These are phyloP conservation scores for Tricladium varicosporioides DNA, from an alignment of 2,329 filamentous ascomycete species.

Conservation along the genomic window DNA sequence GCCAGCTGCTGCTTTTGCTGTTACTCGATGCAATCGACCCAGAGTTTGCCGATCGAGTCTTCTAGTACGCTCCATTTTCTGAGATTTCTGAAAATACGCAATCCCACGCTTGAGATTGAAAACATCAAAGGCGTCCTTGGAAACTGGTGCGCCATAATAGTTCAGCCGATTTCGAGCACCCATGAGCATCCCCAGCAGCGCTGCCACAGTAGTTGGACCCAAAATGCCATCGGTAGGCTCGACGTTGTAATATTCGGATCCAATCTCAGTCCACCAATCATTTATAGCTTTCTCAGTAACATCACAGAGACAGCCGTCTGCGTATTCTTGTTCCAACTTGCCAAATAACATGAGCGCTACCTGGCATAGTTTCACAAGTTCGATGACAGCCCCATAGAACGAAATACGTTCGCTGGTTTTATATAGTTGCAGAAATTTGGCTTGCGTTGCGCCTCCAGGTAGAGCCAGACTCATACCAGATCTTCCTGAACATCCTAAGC, in stretches of 20 bases:
- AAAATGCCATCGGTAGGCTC: constrained; percentile 92
- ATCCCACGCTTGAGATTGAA: constrained; percentile 80
- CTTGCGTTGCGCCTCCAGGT: constrained; percentile 77
- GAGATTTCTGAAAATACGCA: constrained; percentile 82
- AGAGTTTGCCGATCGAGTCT: constrained; percentile 82
- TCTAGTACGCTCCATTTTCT: constrained; percentile 75
- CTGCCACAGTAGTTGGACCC: constrained; percentile 87
- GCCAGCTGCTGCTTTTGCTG: constrained; percentile 83
- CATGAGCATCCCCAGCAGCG: constrained; percentile 81
- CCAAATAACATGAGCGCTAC: constrained; percentile 84
- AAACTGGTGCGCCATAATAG: constrained; percentile 77
- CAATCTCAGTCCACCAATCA: constrained; percentile 96
- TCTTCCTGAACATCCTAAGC: constrained; percentile 86
- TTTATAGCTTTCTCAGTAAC: constrained; percentile 85
- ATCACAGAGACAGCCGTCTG: constrained; percentile 90
- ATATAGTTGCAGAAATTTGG: constrained; percentile 91
- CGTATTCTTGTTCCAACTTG: constrained; percentile 82
- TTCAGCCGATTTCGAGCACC: constrained; percentile 87
- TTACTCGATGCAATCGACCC: constrained; percentile 75
- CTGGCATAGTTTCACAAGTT: constrained; percentile 89
- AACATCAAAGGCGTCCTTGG: constrained; percentile 90
- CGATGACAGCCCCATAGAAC: constrained; percentile 74
- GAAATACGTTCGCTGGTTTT: constrained; percentile 80
- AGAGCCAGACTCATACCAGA: constrained; percentile 78
- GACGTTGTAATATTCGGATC: constrained; percentile 85